Percentiles rank a stretch among this genome's conserved stretches.
Evolutionary conservation across 306 rosid species (phyloP).

Genomic region (Delonix regia): DNA sequence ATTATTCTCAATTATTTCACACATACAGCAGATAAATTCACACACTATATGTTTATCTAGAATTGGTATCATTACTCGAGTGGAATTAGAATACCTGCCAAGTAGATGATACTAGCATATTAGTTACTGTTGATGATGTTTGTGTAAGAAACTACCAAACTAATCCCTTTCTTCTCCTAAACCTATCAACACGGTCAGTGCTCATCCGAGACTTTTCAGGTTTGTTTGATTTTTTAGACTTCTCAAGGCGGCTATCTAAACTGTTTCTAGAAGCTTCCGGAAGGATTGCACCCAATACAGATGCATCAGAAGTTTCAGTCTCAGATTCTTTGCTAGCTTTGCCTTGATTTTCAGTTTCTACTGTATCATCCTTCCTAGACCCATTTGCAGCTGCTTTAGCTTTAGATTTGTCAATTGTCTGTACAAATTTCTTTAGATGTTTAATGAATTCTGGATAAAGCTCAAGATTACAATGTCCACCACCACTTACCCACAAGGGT

Average conservation of each 20-base stretch:
- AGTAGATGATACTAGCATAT: slow-evolving; percentile 40
- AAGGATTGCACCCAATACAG: slow-evolving; percentile 54
- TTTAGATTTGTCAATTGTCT: slow-evolving; percentile 75
- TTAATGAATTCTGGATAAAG: slow-evolving; percentile 91
- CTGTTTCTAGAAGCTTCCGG: slow-evolving; percentile 97
- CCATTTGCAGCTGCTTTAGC: slow-evolving; percentile 65
- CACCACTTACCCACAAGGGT: slow-evolving; percentile 96
- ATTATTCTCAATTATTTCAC: slow-evolving; percentile 41
- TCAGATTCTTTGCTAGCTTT: slow-evolving; percentile 64
- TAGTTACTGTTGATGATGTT: slow-evolving; percentile 50
- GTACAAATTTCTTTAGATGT: slow-evolving; percentile 96
- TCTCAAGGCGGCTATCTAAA: slow-evolving; percentile 93
- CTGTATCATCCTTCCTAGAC: slow-evolving; percentile 45
- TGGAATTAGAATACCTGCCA: slow-evolving; percentile 43
- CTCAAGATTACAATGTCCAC: slow-evolving; percentile 94
- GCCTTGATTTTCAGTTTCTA: slow-evolving; percentile 54
- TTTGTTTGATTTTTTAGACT: slow-evolving; percentile 72
- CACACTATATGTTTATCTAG: slow-evolving; percentile 40
- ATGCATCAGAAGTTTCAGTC: slow-evolving; percentile 59
- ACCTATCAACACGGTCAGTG: slow-evolving; percentile 88
- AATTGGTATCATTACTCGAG: slow-evolving; percentile 43
- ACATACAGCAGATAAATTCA: slow-evolving; percentile 42
- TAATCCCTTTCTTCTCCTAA: slow-evolving; percentile 82
- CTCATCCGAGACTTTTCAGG: slow-evolving; percentile 97
- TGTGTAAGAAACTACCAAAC: slow-evolving; percentile 70